Percentiles rank a stretch among this genome's conserved stretches.
Conservation (phyloP, 2,329 filamentous ascomycete genomes). For the Ceratocystis destructans region DNA sequence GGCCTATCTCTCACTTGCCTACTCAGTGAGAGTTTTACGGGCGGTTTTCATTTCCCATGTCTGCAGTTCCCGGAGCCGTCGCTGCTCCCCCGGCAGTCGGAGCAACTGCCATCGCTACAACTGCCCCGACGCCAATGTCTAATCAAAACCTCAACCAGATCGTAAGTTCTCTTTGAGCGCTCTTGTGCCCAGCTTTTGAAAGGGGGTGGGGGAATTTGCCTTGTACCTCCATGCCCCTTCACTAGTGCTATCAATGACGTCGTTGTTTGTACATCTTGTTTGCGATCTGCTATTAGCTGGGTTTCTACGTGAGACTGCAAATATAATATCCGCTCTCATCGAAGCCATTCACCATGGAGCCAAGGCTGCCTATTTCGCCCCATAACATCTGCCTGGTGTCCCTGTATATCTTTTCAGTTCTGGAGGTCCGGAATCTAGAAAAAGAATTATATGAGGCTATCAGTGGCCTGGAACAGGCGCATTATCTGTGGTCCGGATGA, state of each 20-base stretch:
- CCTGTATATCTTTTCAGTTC: not conserved
- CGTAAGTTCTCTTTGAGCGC: conserved; percentile 44
- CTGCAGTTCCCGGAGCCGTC: conserved; percentile 20
- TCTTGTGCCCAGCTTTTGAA: not conserved
- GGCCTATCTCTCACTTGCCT: not conserved
- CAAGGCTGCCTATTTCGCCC: not conserved
- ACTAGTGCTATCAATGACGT: not conserved
- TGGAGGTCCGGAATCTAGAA: no score
- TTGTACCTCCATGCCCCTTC: not conserved
- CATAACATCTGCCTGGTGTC: not conserved
- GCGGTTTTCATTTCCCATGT: not conserved
- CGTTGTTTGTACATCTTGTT: not conserved
- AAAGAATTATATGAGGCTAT: not conserved
- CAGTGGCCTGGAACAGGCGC: not conserved
- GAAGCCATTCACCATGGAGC: not conserved
- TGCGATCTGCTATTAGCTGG: not conserved
- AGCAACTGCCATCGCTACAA: conserved; percentile 24
- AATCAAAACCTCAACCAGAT: conserved; percentile 93
- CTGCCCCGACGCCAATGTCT: conserved; percentile 39
- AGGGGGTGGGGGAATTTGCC: not conserved
- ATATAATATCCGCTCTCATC: not conserved
- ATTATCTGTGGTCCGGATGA: not conserved
- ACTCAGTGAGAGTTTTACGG: not conserved
- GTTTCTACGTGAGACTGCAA: not conserved
- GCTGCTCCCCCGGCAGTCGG: conserved; percentile 20